Conservation (phyloP, 441 rosid genomes). For the Biscutella laevigata region DNA sequence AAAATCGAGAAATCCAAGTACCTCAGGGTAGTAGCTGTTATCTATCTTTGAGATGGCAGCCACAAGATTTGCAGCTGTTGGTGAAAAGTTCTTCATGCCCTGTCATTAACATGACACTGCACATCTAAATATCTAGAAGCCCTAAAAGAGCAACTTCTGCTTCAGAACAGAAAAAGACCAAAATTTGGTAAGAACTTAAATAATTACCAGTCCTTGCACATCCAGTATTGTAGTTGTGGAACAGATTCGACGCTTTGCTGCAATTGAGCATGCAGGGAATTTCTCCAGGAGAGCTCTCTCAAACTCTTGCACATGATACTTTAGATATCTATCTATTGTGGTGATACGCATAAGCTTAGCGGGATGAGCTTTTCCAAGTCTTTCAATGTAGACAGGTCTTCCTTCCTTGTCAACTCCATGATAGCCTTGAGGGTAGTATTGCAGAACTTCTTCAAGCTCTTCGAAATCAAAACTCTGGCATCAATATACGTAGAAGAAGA, state of each 20-base stretch:
- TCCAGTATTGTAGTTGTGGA: conserved; percentile 84
- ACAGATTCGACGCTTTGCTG: conserved; percentile 70
- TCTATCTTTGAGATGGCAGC: conserved; percentile 72
- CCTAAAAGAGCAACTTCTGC: background rate
- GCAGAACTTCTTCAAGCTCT: conserved; percentile 90
- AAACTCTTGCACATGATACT: conserved; percentile 94
- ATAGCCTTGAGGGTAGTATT: conserved; percentile 87
- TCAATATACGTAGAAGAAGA: background rate
- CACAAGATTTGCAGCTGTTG: conserved; percentile 77
- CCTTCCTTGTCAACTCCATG: conserved; percentile 98
- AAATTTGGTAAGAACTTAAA: conserved; percentile 14
- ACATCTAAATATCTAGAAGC: conserved; percentile 21
- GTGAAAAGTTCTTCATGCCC: conserved; percentile 87
- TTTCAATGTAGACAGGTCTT: conserved; percentile 87
- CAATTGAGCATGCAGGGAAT: conserved; percentile 88
- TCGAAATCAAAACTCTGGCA: conserved; percentile 77
- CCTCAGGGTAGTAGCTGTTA: conserved; percentile 94
- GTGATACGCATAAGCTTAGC: conserved; percentile 78
- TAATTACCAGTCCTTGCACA: conserved; percentile 81
- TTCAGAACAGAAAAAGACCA: background rate
- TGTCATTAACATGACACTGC: conserved; percentile 30
- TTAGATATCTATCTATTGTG: conserved; percentile 63
- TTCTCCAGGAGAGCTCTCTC: conserved; percentile 80
- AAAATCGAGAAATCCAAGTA: conserved; percentile 22
- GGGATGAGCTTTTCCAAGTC: conserved; percentile 92